Base-by-base conservation (phyloP, 441 rosid genomes). In the Biscutella laevigata region DNA sequence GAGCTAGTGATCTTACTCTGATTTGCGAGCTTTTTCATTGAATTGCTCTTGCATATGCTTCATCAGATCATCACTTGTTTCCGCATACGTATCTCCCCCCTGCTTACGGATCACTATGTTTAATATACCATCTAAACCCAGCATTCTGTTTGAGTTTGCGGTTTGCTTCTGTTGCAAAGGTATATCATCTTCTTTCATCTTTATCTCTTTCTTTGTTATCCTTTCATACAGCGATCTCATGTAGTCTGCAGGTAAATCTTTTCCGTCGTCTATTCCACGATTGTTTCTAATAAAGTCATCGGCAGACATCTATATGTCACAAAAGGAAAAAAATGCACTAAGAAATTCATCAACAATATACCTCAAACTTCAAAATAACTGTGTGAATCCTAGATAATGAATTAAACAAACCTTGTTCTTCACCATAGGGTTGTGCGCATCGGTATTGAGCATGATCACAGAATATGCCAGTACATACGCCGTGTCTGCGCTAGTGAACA, bases 381-480 rank as follows among this genome's bases (percentile, higher is more conserved):
- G 38, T 37, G 14, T 59, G 37, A 35, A n/a, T 25, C 25, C 29
- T 10, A 39, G 42, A 46, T 14, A 59, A 38, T 20, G 28, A 41
- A 41, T 49, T 19, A 36, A 59, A 49, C 72, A 48, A 61, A 92
- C 99, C 99, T 94, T 89, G 79, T 72, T 83, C 77, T 94, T 94
- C 72, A 94, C 97, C 91, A 75, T 87, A 59, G 95, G 91, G 63
- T 89, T 94, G 75, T 94, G 97, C 28, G 97, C 91, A 75, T 94
- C 99, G 19, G 99, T 94, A 54, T 94, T 94, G 51, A 94, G 97
- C 94, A 94, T 0, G 71, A 94, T 86, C 61, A 94, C 96, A 44
- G 97, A 94, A 75, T 94, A 94, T 9, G 99, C 99, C 47, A 94
- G 97, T 45, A 94, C 97, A 62, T 94, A 94, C 42, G 95, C 96